phyloP scores from a whole-genome alignment of 306 rosid species.

The Trichosanthes truncata region DNA sequence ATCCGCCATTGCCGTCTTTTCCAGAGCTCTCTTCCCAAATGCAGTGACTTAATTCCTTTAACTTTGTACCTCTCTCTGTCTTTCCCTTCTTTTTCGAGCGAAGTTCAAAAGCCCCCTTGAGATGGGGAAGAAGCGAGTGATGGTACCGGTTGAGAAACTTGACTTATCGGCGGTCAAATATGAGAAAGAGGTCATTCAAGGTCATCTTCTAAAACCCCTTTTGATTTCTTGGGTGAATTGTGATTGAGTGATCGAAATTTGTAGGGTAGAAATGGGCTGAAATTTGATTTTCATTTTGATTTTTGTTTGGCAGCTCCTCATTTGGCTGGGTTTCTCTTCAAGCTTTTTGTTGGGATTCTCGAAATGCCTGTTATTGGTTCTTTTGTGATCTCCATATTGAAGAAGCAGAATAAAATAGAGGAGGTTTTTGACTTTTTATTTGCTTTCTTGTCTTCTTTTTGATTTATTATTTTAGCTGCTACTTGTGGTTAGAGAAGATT shows the following conservation, averaged over 20 bases:
- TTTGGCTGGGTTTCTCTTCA: conserved; percentile 60
- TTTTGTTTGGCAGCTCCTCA: conserved; percentile 63
- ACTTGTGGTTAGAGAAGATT: background rate
- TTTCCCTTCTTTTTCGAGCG: background rate
- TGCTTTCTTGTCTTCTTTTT: background rate
- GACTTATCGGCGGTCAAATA: conserved; percentile 59
- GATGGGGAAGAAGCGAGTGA: conserved; percentile 62
- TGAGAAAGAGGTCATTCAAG: conserved; percentile 38
- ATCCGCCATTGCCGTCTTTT: background rate
- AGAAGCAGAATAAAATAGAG: conserved; percentile 55
- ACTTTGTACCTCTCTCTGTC: background rate
- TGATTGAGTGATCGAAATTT: background rate
- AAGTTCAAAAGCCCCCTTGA: background rate
- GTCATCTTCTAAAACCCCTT: conserved; percentile 15
- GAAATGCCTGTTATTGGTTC: conserved; percentile 66
- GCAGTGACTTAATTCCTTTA: background rate
- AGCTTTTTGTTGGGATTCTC: conserved; percentile 48
- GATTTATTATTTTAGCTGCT: background rate
- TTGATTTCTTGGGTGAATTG: background rate
- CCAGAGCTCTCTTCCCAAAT: background rate
- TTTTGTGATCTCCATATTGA: conserved; percentile 30
- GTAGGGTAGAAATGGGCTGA: background rate
- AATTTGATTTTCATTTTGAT: background rate
- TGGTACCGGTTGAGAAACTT: conserved; percentile 55
- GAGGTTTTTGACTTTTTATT: conserved; percentile 33